Evolutionary conservation across 164 flowering plant genomes (phyloP), one percentile per base, ranked within the genome.

Genomic region (Nymphaea thermarum): DNA sequence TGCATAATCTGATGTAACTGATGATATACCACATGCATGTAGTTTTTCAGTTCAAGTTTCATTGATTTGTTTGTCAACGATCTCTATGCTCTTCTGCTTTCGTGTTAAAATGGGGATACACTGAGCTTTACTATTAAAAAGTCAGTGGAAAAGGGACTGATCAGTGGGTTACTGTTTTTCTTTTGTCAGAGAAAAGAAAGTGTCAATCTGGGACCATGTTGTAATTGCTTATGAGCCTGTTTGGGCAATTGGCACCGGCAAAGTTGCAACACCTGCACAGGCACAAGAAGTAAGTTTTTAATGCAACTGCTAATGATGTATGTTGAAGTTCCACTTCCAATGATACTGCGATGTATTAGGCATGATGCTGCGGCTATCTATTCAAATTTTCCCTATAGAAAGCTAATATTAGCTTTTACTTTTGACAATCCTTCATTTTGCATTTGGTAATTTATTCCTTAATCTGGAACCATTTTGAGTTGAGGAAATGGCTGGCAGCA

Each of bases 171-270:
- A 7, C 14, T 51, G 57, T 51, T 42, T 8, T 73, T 42, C 5
- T 47, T 11, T 53, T 67, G 68, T 11, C 87, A 90, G 97, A 80
- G 10, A n/a, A n/a, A n/a, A 80, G 10, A 65, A 68, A 70, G 77
- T 88, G 15, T 71, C 77, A 62, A 70, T 77, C 65, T 88, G 97
- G 94, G 76, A 68, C 6, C 77, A 88, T 68, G 78, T 90, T 72
- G 96, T 90, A 61, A 68, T 90, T 76, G 96, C 96, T 43, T 90
- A 90, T 74, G 96, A 90, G 68, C 96, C 96, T 67, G 96, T 90
- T 65, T 90, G 96, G 96, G 96, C 94, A 55, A 88, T 90, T 82
- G 96, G 96, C 68, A 90, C 96, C 14, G 96, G 96, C 69, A 88
- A 90, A 84, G 96, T 88, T 81, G 96, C 96, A 67, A 75, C 79